Conservation (phyloP, 345 rosid species). For the Eutrema yunnanense region DNA sequence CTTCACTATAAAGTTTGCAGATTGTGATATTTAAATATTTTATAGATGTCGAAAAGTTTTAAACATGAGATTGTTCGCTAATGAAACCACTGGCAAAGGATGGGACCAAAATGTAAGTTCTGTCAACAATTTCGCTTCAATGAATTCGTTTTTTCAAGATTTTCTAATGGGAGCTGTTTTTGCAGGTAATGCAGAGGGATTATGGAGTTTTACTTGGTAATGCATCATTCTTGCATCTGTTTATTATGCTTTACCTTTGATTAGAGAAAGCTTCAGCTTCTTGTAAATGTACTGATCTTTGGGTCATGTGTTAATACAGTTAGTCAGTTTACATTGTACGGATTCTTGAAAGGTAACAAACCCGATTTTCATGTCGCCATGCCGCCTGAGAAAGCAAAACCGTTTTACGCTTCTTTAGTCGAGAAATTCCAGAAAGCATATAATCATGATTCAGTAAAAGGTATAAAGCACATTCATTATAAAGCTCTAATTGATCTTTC, state of each 20-base stretch:
- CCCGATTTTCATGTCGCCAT: slow-evolving; percentile 93
- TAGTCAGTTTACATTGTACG: slow-evolving; percentile 89
- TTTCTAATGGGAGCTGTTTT: not conserved
- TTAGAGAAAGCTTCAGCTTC: no score
- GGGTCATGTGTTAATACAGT: slow-evolving; percentile 39
- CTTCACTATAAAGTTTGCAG: not conserved
- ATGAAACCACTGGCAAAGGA: slow-evolving; percentile 66
- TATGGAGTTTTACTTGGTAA: slow-evolving; percentile 75
- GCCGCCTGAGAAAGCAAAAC: slow-evolving; percentile 79
- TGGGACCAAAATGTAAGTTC: slow-evolving; percentile 79
- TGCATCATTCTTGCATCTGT: no score
- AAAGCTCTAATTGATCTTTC: not conserved
- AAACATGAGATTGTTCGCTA: slow-evolving; percentile 83
- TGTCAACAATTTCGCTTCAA: not conserved
- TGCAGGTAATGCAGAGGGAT: slow-evolving; percentile 82
- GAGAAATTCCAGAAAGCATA: slow-evolving; percentile 61
- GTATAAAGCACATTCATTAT: slow-evolving; percentile 17
- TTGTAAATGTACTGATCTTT: no score
- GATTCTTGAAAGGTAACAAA: slow-evolving; percentile 94
- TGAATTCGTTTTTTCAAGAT: not conserved
- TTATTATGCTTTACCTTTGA: no score
- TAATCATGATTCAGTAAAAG: slow-evolving; percentile 54
- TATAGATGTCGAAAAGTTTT: slow-evolving; percentile 79
- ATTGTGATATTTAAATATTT: not conserved
- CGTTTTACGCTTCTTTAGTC: slow-evolving; percentile 62